phyloP scores from a whole-genome alignment of 441 rosid genomes.

The Syzygium malaccense region DNA sequence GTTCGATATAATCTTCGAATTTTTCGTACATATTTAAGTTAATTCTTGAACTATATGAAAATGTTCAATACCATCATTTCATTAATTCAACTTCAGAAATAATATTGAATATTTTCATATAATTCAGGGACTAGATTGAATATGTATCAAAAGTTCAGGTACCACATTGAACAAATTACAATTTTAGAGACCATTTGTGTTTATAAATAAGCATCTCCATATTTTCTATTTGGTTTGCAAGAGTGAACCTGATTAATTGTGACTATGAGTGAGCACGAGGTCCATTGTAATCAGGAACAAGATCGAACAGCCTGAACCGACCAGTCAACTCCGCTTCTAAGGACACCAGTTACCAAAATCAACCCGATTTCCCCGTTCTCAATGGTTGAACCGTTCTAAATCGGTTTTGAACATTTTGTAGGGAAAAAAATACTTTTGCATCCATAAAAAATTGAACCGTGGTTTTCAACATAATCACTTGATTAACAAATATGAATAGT shows the following conservation, averaged over 20 bases:
- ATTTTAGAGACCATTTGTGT: no score
- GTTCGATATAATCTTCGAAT: no score
- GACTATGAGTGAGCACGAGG: background rate
- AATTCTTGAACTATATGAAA: no score
- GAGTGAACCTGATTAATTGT: no score
- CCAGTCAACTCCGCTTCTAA: fast-evolving
- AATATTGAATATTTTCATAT: no score
- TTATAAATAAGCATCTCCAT: no score
- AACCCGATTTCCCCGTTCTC: background rate
- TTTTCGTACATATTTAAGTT: no score
- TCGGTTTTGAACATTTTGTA: fast-evolving
- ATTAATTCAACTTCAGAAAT: fast-evolving
- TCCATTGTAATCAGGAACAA: background rate
- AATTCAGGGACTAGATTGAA: no score
- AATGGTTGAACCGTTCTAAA: background rate
- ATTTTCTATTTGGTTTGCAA: no score
- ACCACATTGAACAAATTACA: no score
- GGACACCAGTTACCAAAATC: no score
- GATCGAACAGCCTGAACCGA: background rate
- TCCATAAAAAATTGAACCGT: background rate
- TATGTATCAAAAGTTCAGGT: no score
- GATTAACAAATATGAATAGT: background rate
- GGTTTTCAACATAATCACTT: background rate
- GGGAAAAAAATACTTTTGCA: background rate
- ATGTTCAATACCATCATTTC: fast-evolving